phyloP scores from a whole-genome alignment of 768 basidiomycete genomes.

The Cytidiella melzeri region DNA sequence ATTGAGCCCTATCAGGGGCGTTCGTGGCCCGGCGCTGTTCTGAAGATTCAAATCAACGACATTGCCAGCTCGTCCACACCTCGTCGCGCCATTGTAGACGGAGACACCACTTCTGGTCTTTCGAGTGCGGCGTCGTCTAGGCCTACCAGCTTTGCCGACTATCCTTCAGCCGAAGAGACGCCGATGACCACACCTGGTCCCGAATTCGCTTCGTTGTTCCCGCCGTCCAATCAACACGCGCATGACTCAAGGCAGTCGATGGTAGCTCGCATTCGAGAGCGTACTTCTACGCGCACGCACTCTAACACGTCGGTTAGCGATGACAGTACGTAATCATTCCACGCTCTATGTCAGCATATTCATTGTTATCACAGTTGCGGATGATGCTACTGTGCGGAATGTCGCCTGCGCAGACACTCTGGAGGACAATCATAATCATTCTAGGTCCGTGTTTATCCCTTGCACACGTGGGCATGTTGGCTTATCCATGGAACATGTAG shows the following conservation, averaged over 20 bases:
- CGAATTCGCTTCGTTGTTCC: neutral
- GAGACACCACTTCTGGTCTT: neutral
- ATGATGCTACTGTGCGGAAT: too few relatives aligned
- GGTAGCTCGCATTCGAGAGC: conserved; percentile 21
- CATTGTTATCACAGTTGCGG: too few relatives aligned
- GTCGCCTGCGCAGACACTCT: too few relatives aligned
- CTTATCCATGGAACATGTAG: too few relatives aligned
- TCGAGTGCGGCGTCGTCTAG: neutral
- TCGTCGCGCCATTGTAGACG: neutral
- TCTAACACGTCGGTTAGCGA: too few relatives aligned
- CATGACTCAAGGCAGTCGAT: conserved; percentile 4
- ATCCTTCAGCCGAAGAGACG: neutral
- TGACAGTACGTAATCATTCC: too few relatives aligned
- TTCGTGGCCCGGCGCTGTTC: conserved; percentile 49
- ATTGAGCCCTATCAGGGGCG: conserved; percentile 45
- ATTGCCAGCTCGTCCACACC: conserved; percentile 9
- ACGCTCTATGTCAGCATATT: too few relatives aligned
- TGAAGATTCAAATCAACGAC: conserved; percentile 60
- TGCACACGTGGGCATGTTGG: too few relatives aligned
- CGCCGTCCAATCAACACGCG: neutral
- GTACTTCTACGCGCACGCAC: conserved; percentile 7
- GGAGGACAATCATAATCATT: too few relatives aligned
- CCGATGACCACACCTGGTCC: neutral
- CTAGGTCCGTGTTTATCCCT: too few relatives aligned
- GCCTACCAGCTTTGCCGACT: neutral